Conservation (phyloP, 176 grass and related monocot species). For the Melocanna baccifera region DNA sequence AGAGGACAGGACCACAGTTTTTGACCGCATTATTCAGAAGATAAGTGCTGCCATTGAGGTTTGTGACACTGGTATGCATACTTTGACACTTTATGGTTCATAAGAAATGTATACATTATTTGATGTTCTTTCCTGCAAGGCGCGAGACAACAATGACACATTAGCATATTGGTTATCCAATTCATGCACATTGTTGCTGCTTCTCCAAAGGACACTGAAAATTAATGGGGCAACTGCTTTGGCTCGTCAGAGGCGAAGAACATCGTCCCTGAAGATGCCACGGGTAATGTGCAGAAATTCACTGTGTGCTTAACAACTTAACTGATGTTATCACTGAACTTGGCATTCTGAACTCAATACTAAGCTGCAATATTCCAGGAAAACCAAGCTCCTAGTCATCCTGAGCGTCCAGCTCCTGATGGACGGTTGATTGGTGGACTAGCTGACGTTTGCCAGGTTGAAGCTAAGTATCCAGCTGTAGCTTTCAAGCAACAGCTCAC, state of each 20-base stretch:
- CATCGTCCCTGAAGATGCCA: slow-evolving; percentile 36
- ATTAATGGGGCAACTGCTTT: slow-evolving; percentile 39
- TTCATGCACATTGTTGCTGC: slow-evolving; percentile 54
- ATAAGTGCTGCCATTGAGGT: slow-evolving; percentile 51
- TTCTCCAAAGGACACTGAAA: slow-evolving; percentile 63
- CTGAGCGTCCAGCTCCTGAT: slow-evolving; percentile 35
- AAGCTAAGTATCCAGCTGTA: slow-evolving; percentile 73
- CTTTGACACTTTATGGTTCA: background rate
- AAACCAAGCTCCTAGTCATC: slow-evolving; percentile 30
- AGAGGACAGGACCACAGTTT: slow-evolving; percentile 52
- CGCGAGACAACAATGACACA: slow-evolving; percentile 42
- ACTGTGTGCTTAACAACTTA: background rate
- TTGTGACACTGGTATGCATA: slow-evolving; percentile 4
- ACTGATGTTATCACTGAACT: background rate
- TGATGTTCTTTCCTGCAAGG: slow-evolving; percentile 25
- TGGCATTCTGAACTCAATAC: background rate
- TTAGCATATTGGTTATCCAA: slow-evolving; percentile 76
- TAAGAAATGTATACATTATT: background rate
- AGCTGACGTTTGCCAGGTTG: slow-evolving; percentile 51
- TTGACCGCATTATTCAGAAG: slow-evolving; percentile 60
- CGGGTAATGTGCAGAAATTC: slow-evolving; percentile 24
- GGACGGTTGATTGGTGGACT: slow-evolving; percentile 39
- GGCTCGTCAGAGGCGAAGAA: slow-evolving; percentile 50
- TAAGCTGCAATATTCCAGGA: slow-evolving; percentile 25
- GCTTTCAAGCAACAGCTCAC: slow-evolving; percentile 71